phyloP scores from a whole-genome alignment of 2,329 filamentous ascomycete species.

The Venturia aucupariae region DNA sequence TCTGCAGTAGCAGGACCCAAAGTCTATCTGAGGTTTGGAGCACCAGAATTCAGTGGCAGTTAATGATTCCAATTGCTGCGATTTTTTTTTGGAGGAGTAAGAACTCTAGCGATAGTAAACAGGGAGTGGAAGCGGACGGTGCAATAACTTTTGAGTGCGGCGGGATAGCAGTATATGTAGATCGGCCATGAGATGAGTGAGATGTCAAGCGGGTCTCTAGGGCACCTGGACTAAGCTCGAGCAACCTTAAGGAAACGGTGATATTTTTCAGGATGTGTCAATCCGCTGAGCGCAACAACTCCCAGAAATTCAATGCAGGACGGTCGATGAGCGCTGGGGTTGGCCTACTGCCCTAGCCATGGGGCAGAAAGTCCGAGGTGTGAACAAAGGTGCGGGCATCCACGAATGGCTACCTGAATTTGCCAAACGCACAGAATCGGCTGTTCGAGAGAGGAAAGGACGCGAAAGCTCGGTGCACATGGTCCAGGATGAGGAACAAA shows the following conservation, averaged over 20 bases:
- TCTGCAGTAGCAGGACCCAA: not conserved
- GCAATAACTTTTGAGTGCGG: constrained; percentile 11
- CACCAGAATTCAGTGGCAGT: not conserved
- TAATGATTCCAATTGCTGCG: not conserved
- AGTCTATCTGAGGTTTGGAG: not conserved
- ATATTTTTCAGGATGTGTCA: constrained; percentile 14
- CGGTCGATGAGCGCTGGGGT: constrained; percentile 9
- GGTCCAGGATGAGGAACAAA: not conserved
- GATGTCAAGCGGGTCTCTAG: constrained; percentile 12
- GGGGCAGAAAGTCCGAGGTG: constrained; percentile 9
- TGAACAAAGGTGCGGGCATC: not conserved
- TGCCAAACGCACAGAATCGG: constrained; percentile 9
- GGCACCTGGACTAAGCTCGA: constrained; percentile 11
- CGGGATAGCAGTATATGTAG: constrained; percentile 13
- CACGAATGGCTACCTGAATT: constrained; percentile 8
- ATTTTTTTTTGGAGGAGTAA: not conserved
- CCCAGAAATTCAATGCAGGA: constrained; percentile 12
- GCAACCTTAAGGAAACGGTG: constrained; percentile 10
- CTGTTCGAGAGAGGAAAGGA: constrained; percentile 13
- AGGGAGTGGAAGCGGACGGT: constrained; percentile 10
- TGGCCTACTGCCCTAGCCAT: constrained; percentile 4
- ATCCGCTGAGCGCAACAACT: constrained; percentile 5
- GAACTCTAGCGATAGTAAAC: constrained; percentile 9
- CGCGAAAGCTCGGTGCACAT: not conserved
- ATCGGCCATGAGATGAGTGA: constrained; percentile 10